These are phyloP conservation scores for Malus orientalis DNA, from an alignment of 306 rosid genomes.

Conservation along the genomic window DNA sequence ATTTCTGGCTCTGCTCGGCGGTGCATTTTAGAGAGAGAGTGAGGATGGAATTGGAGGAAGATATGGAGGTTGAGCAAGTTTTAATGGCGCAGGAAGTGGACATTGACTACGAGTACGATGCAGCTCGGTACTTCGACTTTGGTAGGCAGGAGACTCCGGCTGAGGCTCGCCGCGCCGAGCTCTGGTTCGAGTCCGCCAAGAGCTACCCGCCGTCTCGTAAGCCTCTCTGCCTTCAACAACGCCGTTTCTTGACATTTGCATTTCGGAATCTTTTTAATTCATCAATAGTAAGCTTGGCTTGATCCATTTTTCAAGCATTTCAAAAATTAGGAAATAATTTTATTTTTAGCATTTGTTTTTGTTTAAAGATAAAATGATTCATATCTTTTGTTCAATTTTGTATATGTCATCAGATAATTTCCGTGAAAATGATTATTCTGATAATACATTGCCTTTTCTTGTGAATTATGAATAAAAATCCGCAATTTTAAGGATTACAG, in stretches of 20 bases:
- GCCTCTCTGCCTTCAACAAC: constrained; percentile 5
- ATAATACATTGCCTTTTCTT: no score
- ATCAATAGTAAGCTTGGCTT: not conserved
- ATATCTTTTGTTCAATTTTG: not conserved
- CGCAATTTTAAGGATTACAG: not conserved
- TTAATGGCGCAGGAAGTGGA: constrained; percentile 47
- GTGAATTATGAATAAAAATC: not conserved
- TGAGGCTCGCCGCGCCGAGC: constrained; percentile 44
- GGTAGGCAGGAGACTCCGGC: constrained; percentile 32
- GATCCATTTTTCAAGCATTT: not conserved
- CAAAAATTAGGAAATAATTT: not conserved
- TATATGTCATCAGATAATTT: not conserved
- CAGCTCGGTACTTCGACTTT: constrained; percentile 40
- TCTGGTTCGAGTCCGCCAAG: constrained; percentile 46
- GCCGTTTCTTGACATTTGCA: not conserved
- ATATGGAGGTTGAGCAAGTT: constrained; percentile 42
- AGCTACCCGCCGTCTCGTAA: constrained; percentile 57
- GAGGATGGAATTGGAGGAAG: constrained; percentile 29
- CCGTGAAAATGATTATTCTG: not conserved
- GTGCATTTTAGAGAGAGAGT: constrained; percentile 7
- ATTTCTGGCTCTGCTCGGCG: not conserved
- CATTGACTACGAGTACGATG: constrained; percentile 48
- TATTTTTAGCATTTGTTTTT: not conserved
- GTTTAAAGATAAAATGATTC: not conserved
- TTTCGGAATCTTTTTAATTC: not conserved